Evolutionary conservation across 345 rosid genomes (phyloP), one percentile per base, ranked within the genome.

Genomic region (Salix arbutifolia): DNA sequence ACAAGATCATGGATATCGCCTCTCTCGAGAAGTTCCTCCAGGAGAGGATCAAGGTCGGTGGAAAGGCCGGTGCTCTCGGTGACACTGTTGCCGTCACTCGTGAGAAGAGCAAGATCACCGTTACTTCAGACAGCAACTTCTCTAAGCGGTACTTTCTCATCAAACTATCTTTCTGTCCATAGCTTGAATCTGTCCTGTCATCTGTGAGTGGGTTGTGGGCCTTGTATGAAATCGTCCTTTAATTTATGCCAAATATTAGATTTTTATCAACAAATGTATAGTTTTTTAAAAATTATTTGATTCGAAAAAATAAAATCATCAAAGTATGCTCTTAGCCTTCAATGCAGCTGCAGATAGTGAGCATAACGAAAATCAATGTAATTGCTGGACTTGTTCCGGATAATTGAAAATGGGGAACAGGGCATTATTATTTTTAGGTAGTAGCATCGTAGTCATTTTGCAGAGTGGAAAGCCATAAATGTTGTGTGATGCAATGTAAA

Each of bases 21-120:
- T 80, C 83, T 0, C 80, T 80, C 14, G 83, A 80, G 56, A 79
- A 79, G 71, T 79, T 79, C 68, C 79, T 79, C 67, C 82, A 75
- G 67, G 79, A 79, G 67, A 46, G 83, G 65, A 76, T 80, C 70
- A 80, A 80, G 77, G 80, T 76, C 9, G 77, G 74, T 18, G 80
- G 74, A 26, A 80, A 80, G 65, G 80, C 80, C 28, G 83, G 77
- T 60, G 83, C 83, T 18, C 83, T 80, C 42, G 80, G 77, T 4
- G 83, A 80, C 70, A 14, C 74, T 40, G 70, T 80, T 69, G 21
- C 74, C 67, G 65, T 80, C 62, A 52, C 74, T 26, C 77, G 80
- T 21, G 83, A 80, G 52, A 80, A 80, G 77, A 66, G 14, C 58
- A 80, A 80, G 79, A 76, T 80, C 66, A 80, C 74, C 65, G 77